phyloP scores from a whole-genome alignment of 139 green algal genomes.

The Asterochloris erici region DNA sequence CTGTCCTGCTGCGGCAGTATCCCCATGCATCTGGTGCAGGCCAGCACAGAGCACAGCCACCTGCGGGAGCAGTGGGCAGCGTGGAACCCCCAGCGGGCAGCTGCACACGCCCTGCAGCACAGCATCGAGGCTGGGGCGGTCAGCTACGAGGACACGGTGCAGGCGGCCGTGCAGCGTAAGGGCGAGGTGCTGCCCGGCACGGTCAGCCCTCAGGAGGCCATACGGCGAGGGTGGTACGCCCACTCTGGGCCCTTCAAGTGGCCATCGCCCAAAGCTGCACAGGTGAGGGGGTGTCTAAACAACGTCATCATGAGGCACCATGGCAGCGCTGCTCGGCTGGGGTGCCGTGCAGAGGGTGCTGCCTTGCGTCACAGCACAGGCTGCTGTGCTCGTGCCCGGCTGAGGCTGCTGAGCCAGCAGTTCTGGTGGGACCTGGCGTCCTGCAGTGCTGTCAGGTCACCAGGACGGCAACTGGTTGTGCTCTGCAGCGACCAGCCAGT shows the following conservation, averaged over 20 bases:
- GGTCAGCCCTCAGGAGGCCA: slow-evolving; percentile 21
- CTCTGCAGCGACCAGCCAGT: too few relatives aligned
- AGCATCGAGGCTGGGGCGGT: slow-evolving; percentile 21
- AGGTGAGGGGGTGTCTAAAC: not conserved
- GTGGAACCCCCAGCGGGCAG: slow-evolving; percentile 55
- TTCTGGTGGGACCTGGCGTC: too few relatives aligned
- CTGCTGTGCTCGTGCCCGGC: too few relatives aligned
- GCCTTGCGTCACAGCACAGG: too few relatives aligned
- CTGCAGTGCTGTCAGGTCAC: too few relatives aligned
- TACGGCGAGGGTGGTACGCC: slow-evolving; percentile 37
- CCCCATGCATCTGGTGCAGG: too few relatives aligned
- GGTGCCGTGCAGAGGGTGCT: too few relatives aligned
- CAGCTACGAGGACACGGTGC: slow-evolving; percentile 22
- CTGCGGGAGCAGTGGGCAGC: slow-evolving; percentile 34
- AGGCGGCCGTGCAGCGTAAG: not conserved
- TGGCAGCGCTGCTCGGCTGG: too few relatives aligned
- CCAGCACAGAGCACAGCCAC: too few relatives aligned
- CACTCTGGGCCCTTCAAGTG: slow-evolving; percentile 53
- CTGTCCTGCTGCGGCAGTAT: too few relatives aligned
- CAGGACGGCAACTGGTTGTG: too few relatives aligned
- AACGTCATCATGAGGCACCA: not conserved
- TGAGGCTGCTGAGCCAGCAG: too few relatives aligned
- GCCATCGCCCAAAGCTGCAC: slow-evolving; percentile 33
- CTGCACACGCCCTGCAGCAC: slow-evolving; percentile 31
- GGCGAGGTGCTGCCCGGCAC: slow-evolving; percentile 24